phyloP scores from a whole-genome alignment of 1,284 basidiomycete genomes.

The Bjerkandera adusta region DNA sequence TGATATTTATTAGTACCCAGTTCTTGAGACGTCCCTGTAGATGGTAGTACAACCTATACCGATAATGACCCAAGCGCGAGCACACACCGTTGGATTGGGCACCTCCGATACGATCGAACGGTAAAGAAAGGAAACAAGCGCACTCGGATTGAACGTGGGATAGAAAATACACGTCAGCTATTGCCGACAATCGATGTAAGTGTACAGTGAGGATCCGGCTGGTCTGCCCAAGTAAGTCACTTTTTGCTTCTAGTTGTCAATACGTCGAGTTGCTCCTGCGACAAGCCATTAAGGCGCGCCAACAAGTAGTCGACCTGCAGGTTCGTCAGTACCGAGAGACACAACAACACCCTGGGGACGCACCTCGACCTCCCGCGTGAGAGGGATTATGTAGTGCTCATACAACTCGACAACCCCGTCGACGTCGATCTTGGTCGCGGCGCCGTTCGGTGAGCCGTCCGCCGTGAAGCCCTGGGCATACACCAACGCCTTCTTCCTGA shows the following conservation, averaged over 20 bases:
- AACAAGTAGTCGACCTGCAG: constrained; percentile 89
- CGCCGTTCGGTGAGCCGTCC: constrained; percentile 56
- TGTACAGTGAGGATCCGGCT: no score
- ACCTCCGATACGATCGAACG: no score
- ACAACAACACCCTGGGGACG: constrained; percentile 31
- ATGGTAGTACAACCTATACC: no score
- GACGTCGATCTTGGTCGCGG: constrained; percentile 79
- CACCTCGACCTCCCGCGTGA: constrained; percentile 99
- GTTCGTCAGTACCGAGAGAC: background rate
- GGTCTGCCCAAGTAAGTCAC: no score
- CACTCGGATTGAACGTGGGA: no score
- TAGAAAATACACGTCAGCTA: no score
- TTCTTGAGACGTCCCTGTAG: no score
- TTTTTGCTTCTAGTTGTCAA: constrained; percentile 40
- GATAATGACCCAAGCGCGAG: no score
- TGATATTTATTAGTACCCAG: no score
- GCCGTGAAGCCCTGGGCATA: constrained; percentile 91
- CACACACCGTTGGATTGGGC: no score
- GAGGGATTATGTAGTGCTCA: constrained; percentile 91
- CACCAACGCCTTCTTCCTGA: constrained; percentile 88
- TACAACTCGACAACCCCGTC: constrained; percentile 93
- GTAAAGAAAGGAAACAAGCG: no score
- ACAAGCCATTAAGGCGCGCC: constrained; percentile 79
- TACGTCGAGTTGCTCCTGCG: constrained; percentile 75
- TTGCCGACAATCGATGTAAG: no score